Conservation (phyloP, 1,284 basidiomycete genomes). For the Austroboletus olivaceoglutinosus region DNA sequence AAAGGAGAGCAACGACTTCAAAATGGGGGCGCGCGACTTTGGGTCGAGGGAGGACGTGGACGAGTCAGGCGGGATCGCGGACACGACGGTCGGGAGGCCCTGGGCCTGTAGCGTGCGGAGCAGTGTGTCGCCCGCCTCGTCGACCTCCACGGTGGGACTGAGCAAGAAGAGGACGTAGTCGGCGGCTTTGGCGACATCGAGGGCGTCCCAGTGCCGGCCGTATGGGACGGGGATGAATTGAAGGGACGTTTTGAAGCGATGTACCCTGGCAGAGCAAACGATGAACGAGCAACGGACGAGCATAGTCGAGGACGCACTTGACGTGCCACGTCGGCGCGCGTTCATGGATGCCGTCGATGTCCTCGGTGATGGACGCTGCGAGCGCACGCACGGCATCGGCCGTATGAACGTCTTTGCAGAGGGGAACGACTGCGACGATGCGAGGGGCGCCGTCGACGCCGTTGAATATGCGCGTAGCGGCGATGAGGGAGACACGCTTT, state of each 20-base stretch:
- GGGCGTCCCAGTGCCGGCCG: slow-evolving; percentile 68
- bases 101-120: slow-evolving; percentile 86
- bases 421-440: slow-evolving; percentile 76
- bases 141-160: slow-evolving; percentile 81
- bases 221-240: slow-evolving; percentile 82
- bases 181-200: slow-evolving; percentile 86
- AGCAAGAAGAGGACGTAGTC: slow-evolving; percentile 90
- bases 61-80: slow-evolving; percentile 51
- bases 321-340: slow-evolving; percentile 54
- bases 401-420: slow-evolving; percentile 66
- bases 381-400: slow-evolving; percentile 56
- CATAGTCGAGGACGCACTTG: slow-evolving; percentile 45
- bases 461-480: slow-evolving; percentile 71
- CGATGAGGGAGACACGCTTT: slow-evolving; percentile 69
- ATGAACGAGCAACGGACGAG: slow-evolving; percentile 1
- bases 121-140: slow-evolving; percentile 84
- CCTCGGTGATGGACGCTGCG: slow-evolving; percentile 62
- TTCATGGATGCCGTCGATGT: slow-evolving; percentile 31
- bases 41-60: slow-evolving; percentile 47
- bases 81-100: slow-evolving; percentile 73
- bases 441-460: slow-evolving; percentile 78
- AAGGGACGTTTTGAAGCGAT: slow-evolving; percentile 85
- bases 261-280: slow-evolving; percentile 54
- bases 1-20: slow-evolving; percentile 89
- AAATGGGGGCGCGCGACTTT: slow-evolving; percentile 63